Evolutionary conservation across 768 basidiomycete species (phyloP), one percentile per base, ranked within the genome.

Genomic region (Butyriboletus loyo): DNA sequence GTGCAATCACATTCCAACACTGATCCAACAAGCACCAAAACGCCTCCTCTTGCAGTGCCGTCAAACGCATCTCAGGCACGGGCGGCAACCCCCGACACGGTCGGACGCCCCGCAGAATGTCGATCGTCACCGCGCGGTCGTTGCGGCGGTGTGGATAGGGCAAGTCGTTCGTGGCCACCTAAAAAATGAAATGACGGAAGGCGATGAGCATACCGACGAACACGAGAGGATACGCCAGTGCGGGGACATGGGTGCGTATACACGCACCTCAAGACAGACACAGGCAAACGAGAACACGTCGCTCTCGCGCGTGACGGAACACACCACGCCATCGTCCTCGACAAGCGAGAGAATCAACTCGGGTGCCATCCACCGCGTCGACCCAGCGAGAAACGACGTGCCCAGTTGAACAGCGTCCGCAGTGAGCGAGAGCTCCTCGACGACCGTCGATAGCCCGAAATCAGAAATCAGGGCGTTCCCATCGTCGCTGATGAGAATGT

Each of bases 231-330:
- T 36, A 36, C 0, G 19, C n/a, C 8, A 3, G 7, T 21, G 21
- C 15, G 15, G 15, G 15, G 32, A 15, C 17, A 36, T n/a, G 35
- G n/a, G 10, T 36, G 17, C 9, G n/a, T 5, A 15, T 13, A 24
- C 13, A 44, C 55, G 21, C 41, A 83, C 82, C 74, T 84, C 82
- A 37, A 84, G 71, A 64, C 82, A 83, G 39, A 84, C 76, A 19
- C 77, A 81, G 1, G 72, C 81, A 62, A 81, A 84, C 2, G 82
- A 78, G 50, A 80, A 85, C n/a, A 84, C 79, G 56, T 85, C 83
- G 42, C 77, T 82, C 36, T 64, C 69, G 1, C 73, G 78, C 15
- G 81, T 78, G 50, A 82, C 76, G 0, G 73, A 72, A 11, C 78
- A 78, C 4, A 69, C 58, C 0, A 54, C 48, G 0, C 66, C 73